phyloP scores from a whole-genome alignment of 1,284 basidiomycete species.

The Tilletia indica region DNA sequence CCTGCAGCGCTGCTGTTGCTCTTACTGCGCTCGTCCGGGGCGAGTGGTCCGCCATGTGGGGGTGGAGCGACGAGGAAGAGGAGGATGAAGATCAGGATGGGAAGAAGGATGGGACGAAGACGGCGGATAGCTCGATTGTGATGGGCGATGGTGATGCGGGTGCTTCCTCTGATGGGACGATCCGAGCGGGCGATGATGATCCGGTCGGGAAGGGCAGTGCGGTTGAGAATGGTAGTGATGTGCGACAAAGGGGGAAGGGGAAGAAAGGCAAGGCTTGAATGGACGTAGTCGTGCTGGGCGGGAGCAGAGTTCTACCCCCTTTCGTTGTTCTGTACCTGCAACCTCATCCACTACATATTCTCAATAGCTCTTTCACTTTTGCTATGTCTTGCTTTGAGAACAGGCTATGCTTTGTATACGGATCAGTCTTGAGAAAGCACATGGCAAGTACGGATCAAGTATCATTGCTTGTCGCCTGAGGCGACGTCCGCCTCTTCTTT shows the following conservation, averaged over 20 bases:
- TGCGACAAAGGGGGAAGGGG: neutral
- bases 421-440: too few species aligned
- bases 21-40: conserved; percentile 55
- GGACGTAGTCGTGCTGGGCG: too few species aligned
- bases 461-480: neutral
- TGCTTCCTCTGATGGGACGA: neutral
- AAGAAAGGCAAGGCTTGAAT: neutral
- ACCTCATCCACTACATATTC: too few species aligned
- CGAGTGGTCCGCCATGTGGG: conserved; percentile 53
- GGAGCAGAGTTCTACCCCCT: too few species aligned
- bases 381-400: too few species aligned
- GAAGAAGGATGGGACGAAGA: conserved; percentile 18
- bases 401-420: too few species aligned
- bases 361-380: too few species aligned
- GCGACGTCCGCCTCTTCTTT: neutral
- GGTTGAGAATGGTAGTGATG: neutral
- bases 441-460: neutral
- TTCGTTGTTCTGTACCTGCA: too few species aligned
- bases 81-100: conserved; percentile 21
- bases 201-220: too few species aligned
- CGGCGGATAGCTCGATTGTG: neutral
- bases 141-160: neutral
- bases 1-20: conserved; percentile 60
- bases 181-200: neutral
- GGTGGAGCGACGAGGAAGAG: conserved; percentile 41